Conservation (phyloP, 495 filamentous ascomycete species). For the Clohesyomyces aquaticus region DNA sequence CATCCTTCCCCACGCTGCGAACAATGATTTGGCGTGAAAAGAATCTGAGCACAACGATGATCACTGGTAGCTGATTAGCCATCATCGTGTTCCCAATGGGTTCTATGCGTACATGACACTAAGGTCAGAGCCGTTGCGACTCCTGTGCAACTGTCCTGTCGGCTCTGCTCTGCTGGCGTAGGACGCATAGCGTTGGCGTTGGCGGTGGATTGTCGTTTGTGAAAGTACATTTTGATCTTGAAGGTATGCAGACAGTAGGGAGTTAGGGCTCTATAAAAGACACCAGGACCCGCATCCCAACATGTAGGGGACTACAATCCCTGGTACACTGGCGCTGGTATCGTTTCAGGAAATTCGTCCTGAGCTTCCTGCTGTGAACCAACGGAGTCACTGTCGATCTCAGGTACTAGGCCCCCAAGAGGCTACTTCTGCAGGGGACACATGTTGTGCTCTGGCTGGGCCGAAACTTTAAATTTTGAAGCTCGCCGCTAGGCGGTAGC, state of each 20-base stretch:
- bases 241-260: not conserved
- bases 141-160: constrained; percentile 27
- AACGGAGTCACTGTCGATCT: not conserved
- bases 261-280: not conserved
- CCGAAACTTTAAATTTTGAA: not conserved
- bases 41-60: constrained; percentile 21
- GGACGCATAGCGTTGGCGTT: not conserved
- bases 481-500: not conserved
- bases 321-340: not conserved
- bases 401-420: not conserved
- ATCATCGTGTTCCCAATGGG: not conserved
- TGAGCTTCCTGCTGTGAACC: not conserved
- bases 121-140: constrained; percentile 28
- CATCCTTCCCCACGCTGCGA: constrained; percentile 27
- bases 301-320: not conserved
- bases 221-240: not conserved
- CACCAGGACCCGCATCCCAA: not conserved
- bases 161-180: constrained; percentile 11
- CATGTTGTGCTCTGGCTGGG: not conserved
- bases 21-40: constrained; percentile 20
- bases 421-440: not conserved
- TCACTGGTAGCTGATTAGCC: constrained; percentile 13
- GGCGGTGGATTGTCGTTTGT: not conserved
- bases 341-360: constrained; percentile 4
- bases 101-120: constrained; percentile 20